Evolutionary conservation across 2,329 filamentous ascomycete genomes (phyloP), one percentile per base, ranked within the genome.

Genomic region (Zymoseptoria crescenta): DNA sequence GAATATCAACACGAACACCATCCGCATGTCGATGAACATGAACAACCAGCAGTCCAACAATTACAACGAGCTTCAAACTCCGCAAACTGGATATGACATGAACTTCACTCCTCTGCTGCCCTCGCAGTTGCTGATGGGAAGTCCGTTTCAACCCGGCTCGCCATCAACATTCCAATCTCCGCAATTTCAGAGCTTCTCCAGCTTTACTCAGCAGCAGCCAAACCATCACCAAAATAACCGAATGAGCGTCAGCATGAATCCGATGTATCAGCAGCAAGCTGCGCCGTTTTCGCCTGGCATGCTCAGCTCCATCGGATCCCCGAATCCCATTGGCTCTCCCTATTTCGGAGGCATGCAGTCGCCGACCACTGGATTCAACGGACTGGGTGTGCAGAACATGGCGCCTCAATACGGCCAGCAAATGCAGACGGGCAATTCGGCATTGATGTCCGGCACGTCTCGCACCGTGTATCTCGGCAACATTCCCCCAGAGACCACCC

Each of bases 391-490:
- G 19, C 62, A 59, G 7, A 66, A 62, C n/a, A 57, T 72, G 53
- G 70, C 68, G 19, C 64, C 61, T 16, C 49, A 19, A 21, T 70
- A 70, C 56, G 65, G 65, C 19, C 87, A 89, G 8, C 85, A 93
- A 9, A 67, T 70, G 64, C 63, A 67, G 19, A 59, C 66, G 55
- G 66, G 83, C 86, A 83, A 83, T 29, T 85, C 89, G n/a, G 88
- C 88, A 52, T 83, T 95, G 62, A 84, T 95, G 51, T 91, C 90
- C 54, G 90, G 91, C 55, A 96, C 92, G 8, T 97, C 93, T 81
- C 86, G 94, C 67, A 99, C 94, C 3, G 94, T 99, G 50, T 99
- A 99, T 72, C 80, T 99, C 56, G 94, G 94, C 64, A 99, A 99
- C 75, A 97, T 99, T 60, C 94, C 94, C n/a, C 89, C 92, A 27